These are phyloP conservation scores for Ilex aquifolium DNA, from an alignment of 257 asterid species.

Conservation along the genomic window DNA sequence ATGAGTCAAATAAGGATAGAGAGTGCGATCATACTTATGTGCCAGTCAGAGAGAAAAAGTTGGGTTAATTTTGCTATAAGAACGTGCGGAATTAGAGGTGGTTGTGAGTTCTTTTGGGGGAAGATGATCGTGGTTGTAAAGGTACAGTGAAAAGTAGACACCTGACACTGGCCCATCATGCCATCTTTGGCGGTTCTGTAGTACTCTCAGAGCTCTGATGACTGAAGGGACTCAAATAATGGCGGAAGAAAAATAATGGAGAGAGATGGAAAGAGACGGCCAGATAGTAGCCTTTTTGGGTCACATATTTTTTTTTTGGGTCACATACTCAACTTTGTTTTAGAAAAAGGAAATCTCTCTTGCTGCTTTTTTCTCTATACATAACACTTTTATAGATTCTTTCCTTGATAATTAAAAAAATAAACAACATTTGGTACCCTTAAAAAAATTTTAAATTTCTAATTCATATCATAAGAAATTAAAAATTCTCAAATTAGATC, in stretches of 20 bases:
- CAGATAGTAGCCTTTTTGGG: slow-evolving; percentile 6
- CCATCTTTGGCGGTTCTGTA: slow-evolving; percentile 33
- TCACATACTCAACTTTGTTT: no score
- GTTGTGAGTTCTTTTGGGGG: slow-evolving; percentile 7
- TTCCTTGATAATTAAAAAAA: no score
- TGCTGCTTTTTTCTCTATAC: no score
- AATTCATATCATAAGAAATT: no score
- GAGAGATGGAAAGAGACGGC: background rate
- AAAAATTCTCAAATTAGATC: no score
- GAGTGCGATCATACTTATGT: slow-evolving; percentile 4
- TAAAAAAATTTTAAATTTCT: no score
- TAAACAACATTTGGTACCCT: no score
- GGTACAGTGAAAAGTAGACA: slow-evolving; percentile 25
- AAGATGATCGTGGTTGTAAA: background rate
- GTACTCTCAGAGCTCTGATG: slow-evolving; percentile 2
- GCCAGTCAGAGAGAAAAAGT: background rate
- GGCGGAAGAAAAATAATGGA: slow-evolving; percentile 22
- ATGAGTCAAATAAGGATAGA: slow-evolving; percentile 11
- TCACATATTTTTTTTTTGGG: no score
- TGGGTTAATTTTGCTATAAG: background rate
- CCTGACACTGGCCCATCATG: slow-evolving; percentile 48
- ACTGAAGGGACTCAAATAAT: slow-evolving; percentile 13
- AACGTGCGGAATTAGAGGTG: slow-evolving; percentile 9
- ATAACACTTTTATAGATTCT: no score
- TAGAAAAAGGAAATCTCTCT: no score